phyloP scores from a whole-genome alignment of 768 basidiomycete species.

The Saitozyma sp. region DNA sequence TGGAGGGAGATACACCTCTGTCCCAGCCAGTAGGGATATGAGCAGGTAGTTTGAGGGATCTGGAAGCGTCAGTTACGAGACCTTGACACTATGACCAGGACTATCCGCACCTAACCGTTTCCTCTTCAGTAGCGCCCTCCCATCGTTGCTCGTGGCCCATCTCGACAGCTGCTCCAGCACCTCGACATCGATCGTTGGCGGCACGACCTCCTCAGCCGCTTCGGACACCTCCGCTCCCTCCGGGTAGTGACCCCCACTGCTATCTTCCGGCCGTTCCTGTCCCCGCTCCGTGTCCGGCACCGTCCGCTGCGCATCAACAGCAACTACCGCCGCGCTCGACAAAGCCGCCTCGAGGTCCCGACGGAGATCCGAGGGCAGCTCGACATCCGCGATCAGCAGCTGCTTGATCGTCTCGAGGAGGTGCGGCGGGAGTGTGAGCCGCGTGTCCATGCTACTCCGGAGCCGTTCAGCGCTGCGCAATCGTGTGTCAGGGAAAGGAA shows the following conservation, averaged over 20 bases:
- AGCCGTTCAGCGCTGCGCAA: no score
- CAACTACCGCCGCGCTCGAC: background rate
- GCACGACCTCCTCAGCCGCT: background rate
- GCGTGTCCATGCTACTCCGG: background rate
- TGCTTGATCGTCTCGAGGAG: constrained; percentile 26
- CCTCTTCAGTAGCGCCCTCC: constrained; percentile 4
- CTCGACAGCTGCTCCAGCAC: constrained; percentile 22
- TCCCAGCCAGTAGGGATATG: constrained; percentile 37
- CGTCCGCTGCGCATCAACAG: background rate
- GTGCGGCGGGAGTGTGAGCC: constrained; percentile 29
- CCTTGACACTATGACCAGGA: background rate
- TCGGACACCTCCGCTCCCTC: background rate
- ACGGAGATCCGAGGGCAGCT: constrained; percentile 22
- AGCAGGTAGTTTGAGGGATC: constrained; percentile 28
- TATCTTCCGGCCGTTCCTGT: background rate
- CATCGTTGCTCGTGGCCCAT: constrained; percentile 23
- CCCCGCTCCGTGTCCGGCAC: background rate
- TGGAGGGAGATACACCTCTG: constrained; percentile 35
- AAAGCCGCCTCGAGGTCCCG: constrained; percentile 2
- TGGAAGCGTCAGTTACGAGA: constrained; percentile 3
- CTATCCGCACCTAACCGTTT: constrained; percentile 11
- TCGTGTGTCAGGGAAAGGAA: background rate
- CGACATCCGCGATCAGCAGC: constrained; percentile 15
- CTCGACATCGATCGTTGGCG: constrained; percentile 23
- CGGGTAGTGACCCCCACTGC: background rate